phyloP scores from a whole-genome alignment of 73 alveolate genomes.

The Paramecium pentaurelia region DNA sequence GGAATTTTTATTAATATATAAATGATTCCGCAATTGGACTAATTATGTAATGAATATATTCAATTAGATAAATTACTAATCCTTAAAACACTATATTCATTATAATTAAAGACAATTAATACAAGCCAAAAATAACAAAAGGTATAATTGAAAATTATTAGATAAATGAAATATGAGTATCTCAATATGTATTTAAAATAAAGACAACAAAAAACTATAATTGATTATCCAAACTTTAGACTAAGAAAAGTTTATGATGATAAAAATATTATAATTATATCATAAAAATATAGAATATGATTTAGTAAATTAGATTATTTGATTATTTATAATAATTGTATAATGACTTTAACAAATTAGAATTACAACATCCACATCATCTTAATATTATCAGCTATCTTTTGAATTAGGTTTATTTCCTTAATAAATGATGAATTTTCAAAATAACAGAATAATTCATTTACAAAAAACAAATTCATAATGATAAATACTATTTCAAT shows the following conservation, averaged over 20 bases:
- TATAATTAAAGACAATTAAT: neutral
- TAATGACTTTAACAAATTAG: neutral
- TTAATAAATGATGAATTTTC: neutral
- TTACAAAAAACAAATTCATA: neutral
- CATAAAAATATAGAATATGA: neutral
- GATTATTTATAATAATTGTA: slow-evolving; percentile 20
- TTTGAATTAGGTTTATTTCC: neutral
- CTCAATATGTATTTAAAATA: neutral
- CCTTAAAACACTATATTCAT: neutral
- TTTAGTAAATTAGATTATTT: neutral
- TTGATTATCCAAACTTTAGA: neutral
- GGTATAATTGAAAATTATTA: neutral
- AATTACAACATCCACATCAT: neutral
- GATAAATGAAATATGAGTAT: neutral
- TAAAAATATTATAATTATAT: neutral
- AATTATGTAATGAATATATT: neutral
- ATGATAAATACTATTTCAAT: neutral
- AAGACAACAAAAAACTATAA: neutral
- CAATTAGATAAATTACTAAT: neutral
- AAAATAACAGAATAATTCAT: neutral
- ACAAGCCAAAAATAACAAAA: neutral
- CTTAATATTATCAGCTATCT: neutral
- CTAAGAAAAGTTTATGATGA: neutral
- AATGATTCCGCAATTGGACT: slow-evolving; percentile 36
- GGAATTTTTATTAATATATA: slow-evolving; percentile 24